Evolutionary conservation across 179 eudicot genomes (phyloP).

Genomic region (Silene vulgaris): DNA sequence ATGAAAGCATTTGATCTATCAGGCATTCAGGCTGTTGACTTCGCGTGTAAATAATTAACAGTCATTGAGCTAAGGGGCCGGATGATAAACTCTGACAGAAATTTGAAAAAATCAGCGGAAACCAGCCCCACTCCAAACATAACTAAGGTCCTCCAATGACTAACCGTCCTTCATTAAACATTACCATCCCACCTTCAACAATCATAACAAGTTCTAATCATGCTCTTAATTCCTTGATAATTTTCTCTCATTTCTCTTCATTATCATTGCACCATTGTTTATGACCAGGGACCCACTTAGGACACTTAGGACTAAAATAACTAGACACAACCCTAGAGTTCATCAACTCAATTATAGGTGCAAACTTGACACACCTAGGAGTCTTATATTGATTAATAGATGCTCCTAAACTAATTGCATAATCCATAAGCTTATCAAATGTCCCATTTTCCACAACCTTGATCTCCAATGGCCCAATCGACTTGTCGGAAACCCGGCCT

Average conservation of each 20-base stretch:
- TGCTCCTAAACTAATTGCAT: slow-evolving; percentile 42
- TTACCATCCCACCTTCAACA: neutral
- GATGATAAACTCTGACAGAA: no score
- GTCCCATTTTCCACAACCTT: slow-evolving; percentile 42
- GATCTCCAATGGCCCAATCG: slow-evolving; percentile 54
- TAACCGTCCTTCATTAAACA: neutral
- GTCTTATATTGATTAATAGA: slow-evolving; percentile 54
- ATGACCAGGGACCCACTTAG: slow-evolving; percentile 47
- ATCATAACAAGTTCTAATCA: neutral
- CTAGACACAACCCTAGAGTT: slow-evolving; percentile 37
- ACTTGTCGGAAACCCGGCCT: slow-evolving; percentile 37
- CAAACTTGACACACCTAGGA: slow-evolving; percentile 46
- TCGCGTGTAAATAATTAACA: no score
- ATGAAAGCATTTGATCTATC: no score
- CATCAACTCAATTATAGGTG: slow-evolving; percentile 43
- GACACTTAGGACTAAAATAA: slow-evolving; percentile 44
- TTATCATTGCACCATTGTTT: slow-evolving; percentile 21
- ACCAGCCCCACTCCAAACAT: no score
- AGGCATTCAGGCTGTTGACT: no score
- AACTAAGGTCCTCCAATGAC: neutral
- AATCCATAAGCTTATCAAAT: slow-evolving; percentile 55
- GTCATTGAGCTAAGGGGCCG: no score
- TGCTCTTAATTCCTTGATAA: no score
- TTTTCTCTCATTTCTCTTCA: no score
- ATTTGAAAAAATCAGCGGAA: no score